Percentiles rank a stretch among this genome's conserved stretches.
These are phyloP conservation scores for Alternaria rosae DNA, from an alignment of 2,329 filamentous ascomycete genomes.

Conservation along the genomic window DNA sequence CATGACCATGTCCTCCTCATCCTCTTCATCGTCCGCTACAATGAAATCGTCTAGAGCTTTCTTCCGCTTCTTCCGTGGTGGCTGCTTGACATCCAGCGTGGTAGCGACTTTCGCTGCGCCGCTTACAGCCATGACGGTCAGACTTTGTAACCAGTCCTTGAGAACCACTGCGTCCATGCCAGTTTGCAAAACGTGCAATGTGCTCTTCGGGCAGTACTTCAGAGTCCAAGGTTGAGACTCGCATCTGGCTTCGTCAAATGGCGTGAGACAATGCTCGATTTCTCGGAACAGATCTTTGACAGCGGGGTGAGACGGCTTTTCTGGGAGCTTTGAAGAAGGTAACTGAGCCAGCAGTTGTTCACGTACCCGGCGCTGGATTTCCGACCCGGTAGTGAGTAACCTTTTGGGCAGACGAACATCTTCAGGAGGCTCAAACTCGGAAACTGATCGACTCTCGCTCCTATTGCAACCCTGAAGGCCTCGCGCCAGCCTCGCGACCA, in stretches of 20 bases:
- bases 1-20: constrained; percentile 64
- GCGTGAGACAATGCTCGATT: constrained; percentile 70
- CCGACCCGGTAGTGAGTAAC: constrained; percentile 45
- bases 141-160: constrained; percentile 79
- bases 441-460: neutral
- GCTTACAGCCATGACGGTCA: constrained; percentile 80
- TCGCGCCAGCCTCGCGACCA: constrained; percentile 31
- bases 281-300: constrained; percentile 66
- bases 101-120: constrained; percentile 50
- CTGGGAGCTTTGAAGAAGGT: constrained; percentile 18
- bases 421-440: constrained; percentile 26
- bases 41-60: constrained; percentile 53
- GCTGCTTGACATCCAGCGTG: constrained; percentile 30
- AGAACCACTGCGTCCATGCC: constrained; percentile 75
- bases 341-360: constrained; percentile 27
- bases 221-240: constrained; percentile 78
- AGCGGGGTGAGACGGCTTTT: constrained; percentile 60
- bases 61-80: constrained; percentile 68
- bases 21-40: constrained; percentile 41
- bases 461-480: constrained; percentile 22
- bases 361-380: constrained; percentile 52
- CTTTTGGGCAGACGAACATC: constrained; percentile 46
- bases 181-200: constrained; percentile 76
- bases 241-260: constrained; percentile 81
- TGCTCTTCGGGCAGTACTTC: constrained; percentile 79